Evolutionary conservation across 1,139 yeast genomes (phyloP), one percentile per base, ranked within the genome.

Genomic region (Hemisphaericaspora xylofermentans): DNA sequence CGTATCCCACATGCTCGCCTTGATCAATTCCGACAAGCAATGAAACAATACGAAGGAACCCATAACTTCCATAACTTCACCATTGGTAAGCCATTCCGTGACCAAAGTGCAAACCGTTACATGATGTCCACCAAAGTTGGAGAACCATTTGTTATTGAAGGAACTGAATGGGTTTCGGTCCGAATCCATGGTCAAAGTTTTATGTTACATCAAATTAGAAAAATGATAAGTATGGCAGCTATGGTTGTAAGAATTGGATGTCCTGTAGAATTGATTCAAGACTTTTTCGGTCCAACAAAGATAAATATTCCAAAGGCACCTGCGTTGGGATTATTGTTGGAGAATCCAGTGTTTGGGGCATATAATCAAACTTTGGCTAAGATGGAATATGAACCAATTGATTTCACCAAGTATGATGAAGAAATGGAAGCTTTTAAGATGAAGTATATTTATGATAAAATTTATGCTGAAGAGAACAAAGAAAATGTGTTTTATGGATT

Each of bases 171-270:
- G 99, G 78, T 88, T 4, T 87, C 96, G 2, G 84, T 94, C 56
- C 93, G 93, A 65, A 88, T 93, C 47, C 98, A 93, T 60, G 99
- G 99, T 3, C 98, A 93, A 65, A 88, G 97, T 7, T 93, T 93
- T 63, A 94, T 94, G 99, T 74, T 93, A 47, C 98, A 93, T 64
- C 99, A 93, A 71, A 93, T 93, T 57, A 81, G 99, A 61, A 93
- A 93, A 61, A 93, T 93, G 99, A 88, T 94, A 45, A 94, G 97
- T 21, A 85, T 93, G 95, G 96, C 95, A 1, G 80, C 91, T 0
- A 71, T 93, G 42, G 80, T 87, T 14, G 81, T 91, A 24, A 78
- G 98, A 56, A 83, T 94, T 16, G 93, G 96, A 14, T 80, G 93
- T 56, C 96, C 98, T 3, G 60, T 78, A 24, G 74, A 75, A 16